These are phyloP conservation scores for Nephelium lappaceum DNA, from an alignment of 345 rosid genomes.

Conservation along the genomic window DNA sequence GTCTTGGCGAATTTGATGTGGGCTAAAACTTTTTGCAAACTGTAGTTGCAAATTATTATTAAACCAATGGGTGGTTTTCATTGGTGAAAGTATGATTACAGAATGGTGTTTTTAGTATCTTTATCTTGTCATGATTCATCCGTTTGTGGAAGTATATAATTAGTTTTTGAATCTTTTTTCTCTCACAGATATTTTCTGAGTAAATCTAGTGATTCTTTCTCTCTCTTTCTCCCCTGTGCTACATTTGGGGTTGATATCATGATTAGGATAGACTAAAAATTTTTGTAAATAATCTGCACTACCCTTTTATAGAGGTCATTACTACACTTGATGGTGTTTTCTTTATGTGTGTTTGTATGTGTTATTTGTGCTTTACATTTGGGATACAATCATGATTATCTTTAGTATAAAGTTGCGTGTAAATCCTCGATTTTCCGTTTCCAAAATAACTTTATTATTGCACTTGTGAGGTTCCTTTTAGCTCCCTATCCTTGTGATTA, in stretches of 20 bases:
- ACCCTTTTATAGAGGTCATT: conserved; percentile 3
- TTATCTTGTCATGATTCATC: neutral
- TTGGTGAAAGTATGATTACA: conserved; percentile 13
- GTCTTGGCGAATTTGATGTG: neutral
- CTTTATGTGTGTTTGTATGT: neutral
- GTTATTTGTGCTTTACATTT: conserved; percentile 11
- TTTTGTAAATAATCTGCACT: neutral
- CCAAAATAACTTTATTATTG: conserved; percentile 4
- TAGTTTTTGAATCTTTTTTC: neutral
- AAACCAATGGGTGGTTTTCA: neutral
- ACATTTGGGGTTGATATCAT: neutral
- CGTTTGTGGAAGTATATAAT: neutral
- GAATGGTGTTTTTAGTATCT: neutral
- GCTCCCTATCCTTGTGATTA: neutral
- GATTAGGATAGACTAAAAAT: conserved; percentile 2
- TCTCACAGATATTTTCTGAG: neutral
- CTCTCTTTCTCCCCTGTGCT: neutral
- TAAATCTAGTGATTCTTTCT: neutral
- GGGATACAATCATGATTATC: conserved; percentile 13
- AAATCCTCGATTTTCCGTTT: neutral
- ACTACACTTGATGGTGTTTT: conserved; percentile 8
- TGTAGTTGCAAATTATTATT: neutral
- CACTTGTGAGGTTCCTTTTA: neutral
- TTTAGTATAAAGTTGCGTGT: conserved; percentile 3
- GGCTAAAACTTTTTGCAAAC: neutral